A percentile compares a stretch with the other conserved stretches of the same genome.
Evolutionary conservation across 2,329 filamentous ascomycete genomes (phyloP).

Genomic region (Fonsecaea erecta): DNA sequence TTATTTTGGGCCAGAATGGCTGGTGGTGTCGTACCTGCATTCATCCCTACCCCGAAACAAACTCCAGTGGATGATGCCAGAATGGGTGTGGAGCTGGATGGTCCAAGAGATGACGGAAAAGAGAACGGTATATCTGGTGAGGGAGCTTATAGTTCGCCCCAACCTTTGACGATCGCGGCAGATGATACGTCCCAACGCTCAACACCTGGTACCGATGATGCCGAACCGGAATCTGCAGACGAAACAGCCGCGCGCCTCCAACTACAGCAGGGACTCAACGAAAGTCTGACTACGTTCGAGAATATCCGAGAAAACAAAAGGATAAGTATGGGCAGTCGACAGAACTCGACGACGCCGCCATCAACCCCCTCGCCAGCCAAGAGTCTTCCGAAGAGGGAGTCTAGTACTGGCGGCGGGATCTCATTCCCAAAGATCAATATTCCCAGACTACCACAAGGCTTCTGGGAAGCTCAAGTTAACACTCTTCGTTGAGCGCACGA

Average conservation of each 20-base stretch:
- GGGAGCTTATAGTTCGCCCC: background rate
- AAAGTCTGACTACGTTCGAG: conserved; percentile 37
- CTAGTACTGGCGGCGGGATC: conserved; percentile 23
- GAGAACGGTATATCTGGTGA: conserved; percentile 19
- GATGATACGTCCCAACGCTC: background rate
- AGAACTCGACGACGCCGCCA: conserved; percentile 26
- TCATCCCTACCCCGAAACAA: conserved; percentile 40
- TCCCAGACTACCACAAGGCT: conserved; percentile 34
- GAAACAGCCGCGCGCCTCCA: conserved; percentile 29
- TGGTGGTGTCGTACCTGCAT: conserved; percentile 80
- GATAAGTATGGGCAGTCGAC: conserved; percentile 14
- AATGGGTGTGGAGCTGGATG: conserved; percentile 20
- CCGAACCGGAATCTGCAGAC: conserved; percentile 13
- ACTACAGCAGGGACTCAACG: conserved; percentile 32
- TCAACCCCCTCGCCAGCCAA: conserved; percentile 30
- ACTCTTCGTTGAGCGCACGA: conserved; percentile 26
- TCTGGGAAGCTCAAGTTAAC: conserved; percentile 37
- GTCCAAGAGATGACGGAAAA: conserved; percentile 11
- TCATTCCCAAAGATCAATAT: conserved; percentile 38
- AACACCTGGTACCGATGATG: conserved; percentile 19
- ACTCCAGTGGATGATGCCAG: conserved; percentile 28
- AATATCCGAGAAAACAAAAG: conserved; percentile 32
- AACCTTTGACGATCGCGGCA: background rate
- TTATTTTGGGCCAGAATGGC: conserved; percentile 98
- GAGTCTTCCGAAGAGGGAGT: conserved; percentile 22